phyloP scores from a whole-genome alignment of 352 stramenopile genomes.

The Lagenidium giganteum region DNA sequence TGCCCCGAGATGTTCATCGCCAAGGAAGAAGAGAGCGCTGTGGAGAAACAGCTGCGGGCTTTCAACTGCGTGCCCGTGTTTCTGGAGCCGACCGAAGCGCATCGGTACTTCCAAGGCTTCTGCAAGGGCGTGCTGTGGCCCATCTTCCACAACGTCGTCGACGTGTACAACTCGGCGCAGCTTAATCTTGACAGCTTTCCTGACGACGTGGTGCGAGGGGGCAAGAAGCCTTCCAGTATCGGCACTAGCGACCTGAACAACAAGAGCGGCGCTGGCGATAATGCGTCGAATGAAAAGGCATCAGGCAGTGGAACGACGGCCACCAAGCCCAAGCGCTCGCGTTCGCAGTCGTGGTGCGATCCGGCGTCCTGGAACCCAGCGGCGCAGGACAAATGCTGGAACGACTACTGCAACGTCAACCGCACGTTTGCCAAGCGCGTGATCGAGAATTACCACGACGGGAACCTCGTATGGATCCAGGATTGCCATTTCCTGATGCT shows the following conservation, averaged over 20 bases:
- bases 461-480: conserved; percentile 94
- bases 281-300: conserved; percentile 6
- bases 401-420: conserved; percentile 66
- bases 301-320: too few species aligned
- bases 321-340: too few species aligned
- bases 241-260: too few species aligned
- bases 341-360: conserved; percentile 35
- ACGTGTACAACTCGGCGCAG: conserved; percentile 87
- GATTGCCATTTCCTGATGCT: conserved; percentile 97
- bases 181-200: conserved; percentile 43
- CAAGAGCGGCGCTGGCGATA: not conserved
- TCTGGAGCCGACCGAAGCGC: conserved; percentile 73
- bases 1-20: conserved; percentile 61
- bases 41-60: conserved; percentile 62
- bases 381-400: conserved; percentile 61
- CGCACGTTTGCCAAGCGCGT: conserved; percentile 42
- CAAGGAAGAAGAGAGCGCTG: conserved; percentile 33
- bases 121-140: conserved; percentile 96
- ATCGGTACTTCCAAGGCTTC: conserved; percentile 87
- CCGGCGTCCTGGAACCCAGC: conserved; percentile 59
- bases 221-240: too few species aligned
- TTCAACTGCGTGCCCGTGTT: conserved; percentile 94
- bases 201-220: too few species aligned
- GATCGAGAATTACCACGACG: conserved; percentile 59
- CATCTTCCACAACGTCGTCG: conserved; percentile 94